phyloP scores from a whole-genome alignment of 306 rosid genomes.

The Neltuma alba region DNA sequence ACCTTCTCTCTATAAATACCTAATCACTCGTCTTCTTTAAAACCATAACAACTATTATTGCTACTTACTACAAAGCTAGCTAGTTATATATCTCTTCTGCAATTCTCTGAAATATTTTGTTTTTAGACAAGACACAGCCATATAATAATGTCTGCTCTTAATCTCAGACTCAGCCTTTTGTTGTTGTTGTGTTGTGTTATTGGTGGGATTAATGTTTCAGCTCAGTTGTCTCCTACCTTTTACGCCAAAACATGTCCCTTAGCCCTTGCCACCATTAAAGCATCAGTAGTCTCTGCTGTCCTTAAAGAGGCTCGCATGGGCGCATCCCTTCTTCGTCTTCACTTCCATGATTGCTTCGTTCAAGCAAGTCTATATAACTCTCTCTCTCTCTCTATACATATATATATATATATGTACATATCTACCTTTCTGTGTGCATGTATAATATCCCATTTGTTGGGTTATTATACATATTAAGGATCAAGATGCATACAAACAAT shows the following conservation, averaged over 20 bases:
- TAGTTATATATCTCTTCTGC: too few species aligned
- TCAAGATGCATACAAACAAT: background rate
- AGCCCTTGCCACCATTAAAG: slow-evolving; percentile 57
- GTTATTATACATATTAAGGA: background rate
- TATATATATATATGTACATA: background rate
- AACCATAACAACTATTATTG: slow-evolving; percentile 12
- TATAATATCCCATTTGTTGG: too few species aligned
- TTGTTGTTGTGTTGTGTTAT: slow-evolving; percentile 25
- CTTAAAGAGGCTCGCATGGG: slow-evolving; percentile 72
- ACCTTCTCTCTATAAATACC: background rate
- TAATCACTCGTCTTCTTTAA: background rate
- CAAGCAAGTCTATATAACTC: too few species aligned
- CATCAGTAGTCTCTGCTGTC: slow-evolving; percentile 48
- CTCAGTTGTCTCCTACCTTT: slow-evolving; percentile 57
- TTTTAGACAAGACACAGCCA: too few species aligned
- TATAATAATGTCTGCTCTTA: slow-evolving; percentile 27
- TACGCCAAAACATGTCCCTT: slow-evolving; percentile 57
- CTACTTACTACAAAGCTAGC: too few species aligned
- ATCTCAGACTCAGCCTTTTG: slow-evolving; percentile 13
- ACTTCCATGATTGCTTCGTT: too few species aligned
- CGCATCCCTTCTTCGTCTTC: too few species aligned
- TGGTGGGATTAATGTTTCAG: slow-evolving; percentile 43
- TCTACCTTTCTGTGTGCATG: too few species aligned
- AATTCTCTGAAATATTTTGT: too few species aligned
- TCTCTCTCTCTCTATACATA: too few species aligned